These are phyloP conservation scores for Setaria viridis DNA, from an alignment of 202 grass and related monocot genomes.

Conservation along the genomic window DNA sequence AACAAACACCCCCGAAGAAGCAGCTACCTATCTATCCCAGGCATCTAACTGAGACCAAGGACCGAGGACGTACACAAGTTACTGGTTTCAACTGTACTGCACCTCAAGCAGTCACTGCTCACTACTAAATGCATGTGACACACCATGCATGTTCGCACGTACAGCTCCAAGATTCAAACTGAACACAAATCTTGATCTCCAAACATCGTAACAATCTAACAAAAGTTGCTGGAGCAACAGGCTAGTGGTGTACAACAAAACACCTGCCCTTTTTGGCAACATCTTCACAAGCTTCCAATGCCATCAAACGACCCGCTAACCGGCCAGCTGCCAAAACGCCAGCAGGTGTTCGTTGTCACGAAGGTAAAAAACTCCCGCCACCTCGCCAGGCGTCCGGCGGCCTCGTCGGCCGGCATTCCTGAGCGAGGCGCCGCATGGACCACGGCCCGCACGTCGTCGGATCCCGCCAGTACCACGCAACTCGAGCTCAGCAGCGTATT, in stretches of 20 bases:
- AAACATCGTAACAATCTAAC: not conserved
- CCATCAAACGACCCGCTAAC: not conserved
- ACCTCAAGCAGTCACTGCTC: not conserved
- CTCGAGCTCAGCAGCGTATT: not conserved
- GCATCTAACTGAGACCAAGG: not conserved
- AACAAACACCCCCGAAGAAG: too few species aligned
- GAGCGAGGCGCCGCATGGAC: not conserved
- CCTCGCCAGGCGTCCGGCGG: not conserved
- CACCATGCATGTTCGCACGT: not conserved
- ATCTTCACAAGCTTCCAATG: not conserved
- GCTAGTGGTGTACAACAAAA: not conserved
- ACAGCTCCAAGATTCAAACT: not conserved
- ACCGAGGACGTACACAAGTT: not conserved
- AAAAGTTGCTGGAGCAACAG: not conserved
- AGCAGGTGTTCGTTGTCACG: not conserved
- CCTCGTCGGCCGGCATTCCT: not conserved
- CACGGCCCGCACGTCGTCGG: slow-evolving; percentile 8
- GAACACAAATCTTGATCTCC: not conserved
- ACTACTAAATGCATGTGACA: not conserved
- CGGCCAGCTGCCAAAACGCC: not conserved
- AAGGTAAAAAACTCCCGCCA: not conserved
- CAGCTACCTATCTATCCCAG: too few species aligned
- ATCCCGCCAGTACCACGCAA: not conserved
- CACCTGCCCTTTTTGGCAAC: not conserved
- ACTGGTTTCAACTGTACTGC: not conserved